Evolutionary conservation across 306 rosid species (phyloP).

Genomic region (Trichosanthes cucumerina): DNA sequence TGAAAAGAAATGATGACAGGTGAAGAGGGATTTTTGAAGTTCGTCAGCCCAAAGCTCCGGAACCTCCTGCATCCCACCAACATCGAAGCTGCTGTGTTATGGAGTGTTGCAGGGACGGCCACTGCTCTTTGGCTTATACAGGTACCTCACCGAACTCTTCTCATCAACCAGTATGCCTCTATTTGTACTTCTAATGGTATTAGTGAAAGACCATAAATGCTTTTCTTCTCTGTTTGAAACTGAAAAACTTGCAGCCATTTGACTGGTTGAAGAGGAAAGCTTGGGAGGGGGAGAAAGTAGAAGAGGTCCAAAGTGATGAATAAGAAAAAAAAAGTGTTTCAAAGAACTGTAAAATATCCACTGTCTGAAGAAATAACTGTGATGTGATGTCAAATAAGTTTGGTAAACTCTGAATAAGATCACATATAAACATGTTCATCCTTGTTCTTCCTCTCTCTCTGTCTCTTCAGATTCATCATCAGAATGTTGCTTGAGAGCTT

Average conservation of each 20-base stretch:
- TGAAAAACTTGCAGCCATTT: conserved; percentile 43
- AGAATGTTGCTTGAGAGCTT: conserved; percentile 47
- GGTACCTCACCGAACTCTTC: background rate
- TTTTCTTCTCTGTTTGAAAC: background rate
- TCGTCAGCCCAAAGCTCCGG: conserved; percentile 28
- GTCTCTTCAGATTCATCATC: background rate
- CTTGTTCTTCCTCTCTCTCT: background rate
- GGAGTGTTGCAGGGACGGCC: conserved; percentile 59
- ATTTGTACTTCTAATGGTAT: background rate
- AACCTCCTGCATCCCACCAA: conserved; percentile 35
- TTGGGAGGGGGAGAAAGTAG: conserved; percentile 42
- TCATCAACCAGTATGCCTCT: background rate
- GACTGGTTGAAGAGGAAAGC: conserved; percentile 66
- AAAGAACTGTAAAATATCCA: background rate
- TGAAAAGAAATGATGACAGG: conserved; percentile 34
- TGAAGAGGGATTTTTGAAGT: conserved; percentile 19
- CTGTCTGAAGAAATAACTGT: background rate
- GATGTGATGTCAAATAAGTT: background rate
- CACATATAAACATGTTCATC: background rate
- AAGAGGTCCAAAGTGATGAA: conserved; percentile 21
- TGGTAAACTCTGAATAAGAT: background rate
- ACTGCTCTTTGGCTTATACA: conserved; percentile 1
- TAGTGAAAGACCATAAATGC: background rate
- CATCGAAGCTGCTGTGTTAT: conserved; percentile 57
- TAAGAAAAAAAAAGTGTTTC: background rate